Conservation (phyloP, 148 eudicot species). For the Heliamphora exappendiculata region DNA sequence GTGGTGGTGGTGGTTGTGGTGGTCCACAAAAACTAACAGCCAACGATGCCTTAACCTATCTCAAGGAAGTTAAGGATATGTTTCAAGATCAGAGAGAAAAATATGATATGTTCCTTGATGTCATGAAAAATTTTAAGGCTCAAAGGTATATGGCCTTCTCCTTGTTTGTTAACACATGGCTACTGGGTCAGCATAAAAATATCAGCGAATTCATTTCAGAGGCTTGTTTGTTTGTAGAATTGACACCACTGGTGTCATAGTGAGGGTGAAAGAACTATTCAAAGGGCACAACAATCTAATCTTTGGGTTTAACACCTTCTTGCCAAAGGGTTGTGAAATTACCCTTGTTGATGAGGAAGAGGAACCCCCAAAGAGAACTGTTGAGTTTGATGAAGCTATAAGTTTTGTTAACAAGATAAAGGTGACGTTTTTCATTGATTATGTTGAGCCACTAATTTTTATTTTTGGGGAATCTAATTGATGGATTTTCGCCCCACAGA, state of each 20-base stretch:
- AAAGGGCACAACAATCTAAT: slow-evolving; percentile 88
- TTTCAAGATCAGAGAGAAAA: slow-evolving; percentile 87
- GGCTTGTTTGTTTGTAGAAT: slow-evolving; percentile 45
- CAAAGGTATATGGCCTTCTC: slow-evolving; percentile 47
- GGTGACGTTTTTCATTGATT: slow-evolving; percentile 33
- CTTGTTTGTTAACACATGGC: not conserved
- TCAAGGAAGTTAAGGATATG: slow-evolving; percentile 94
- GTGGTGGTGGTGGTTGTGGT: slow-evolving; percentile 18
- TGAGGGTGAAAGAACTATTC: slow-evolving; percentile 82
- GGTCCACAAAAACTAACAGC: slow-evolving; percentile 66
- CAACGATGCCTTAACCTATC: slow-evolving; percentile 82
- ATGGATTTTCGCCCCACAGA: slow-evolving; percentile 35
- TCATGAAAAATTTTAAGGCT: slow-evolving; percentile 96
- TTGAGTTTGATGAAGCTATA: slow-evolving; percentile 95
- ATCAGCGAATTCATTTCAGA: not conserved
- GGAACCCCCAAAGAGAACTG: slow-evolving; percentile 66
- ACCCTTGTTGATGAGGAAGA: slow-evolving; percentile 62
- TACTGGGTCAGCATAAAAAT: not conserved
- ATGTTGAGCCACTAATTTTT: slow-evolving; percentile 4
- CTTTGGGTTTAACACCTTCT: slow-evolving; percentile 90
- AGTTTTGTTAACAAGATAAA: slow-evolving; percentile 97
- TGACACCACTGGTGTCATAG: slow-evolving; percentile 91
- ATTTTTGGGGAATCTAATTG: slow-evolving; percentile 7
- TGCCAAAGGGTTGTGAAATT: slow-evolving; percentile 95
- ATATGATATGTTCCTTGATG: slow-evolving; percentile 92